Conservation (phyloP, 1,284 basidiomycete genomes). For the Schizophyllum amplum region DNA sequence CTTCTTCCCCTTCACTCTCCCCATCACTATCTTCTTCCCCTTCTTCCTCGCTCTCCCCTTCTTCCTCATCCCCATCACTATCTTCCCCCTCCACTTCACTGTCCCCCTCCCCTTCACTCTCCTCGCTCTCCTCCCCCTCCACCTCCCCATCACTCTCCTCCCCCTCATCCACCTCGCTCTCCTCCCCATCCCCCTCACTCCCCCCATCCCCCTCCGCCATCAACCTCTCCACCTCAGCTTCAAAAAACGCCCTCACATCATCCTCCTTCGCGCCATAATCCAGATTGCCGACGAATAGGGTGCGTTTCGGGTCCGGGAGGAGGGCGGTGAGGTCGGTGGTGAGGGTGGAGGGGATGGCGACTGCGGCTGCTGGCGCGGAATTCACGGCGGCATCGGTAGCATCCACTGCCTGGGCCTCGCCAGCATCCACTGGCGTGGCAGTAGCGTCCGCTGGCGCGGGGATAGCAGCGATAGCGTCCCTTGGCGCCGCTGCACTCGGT, state of each 20-base stretch:
- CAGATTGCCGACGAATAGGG: slow-evolving; percentile 87
- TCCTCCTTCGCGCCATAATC: slow-evolving; percentile 92
- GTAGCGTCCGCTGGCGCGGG: slow-evolving; percentile 16
- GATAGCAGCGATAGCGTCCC: neutral
- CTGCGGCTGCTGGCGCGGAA: too few species aligned
- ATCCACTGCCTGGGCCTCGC: neutral
- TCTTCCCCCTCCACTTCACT: slow-evolving; percentile 8
- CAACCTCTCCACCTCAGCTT: slow-evolving; percentile 47
- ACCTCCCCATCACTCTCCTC: slow-evolving; percentile 7
- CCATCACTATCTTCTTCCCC: slow-evolving; percentile 2
- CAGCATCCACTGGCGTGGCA: neutral
- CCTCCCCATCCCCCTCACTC: slow-evolving; percentile 4
- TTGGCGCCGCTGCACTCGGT: slow-evolving; percentile 25
- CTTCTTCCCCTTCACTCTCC: neutral
- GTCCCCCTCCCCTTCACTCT: slow-evolving; percentile 15
- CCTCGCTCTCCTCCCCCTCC: slow-evolving; percentile 16
- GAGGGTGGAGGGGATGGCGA: too few species aligned
- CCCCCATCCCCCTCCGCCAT: slow-evolving; percentile 21
- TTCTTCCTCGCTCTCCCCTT: slow-evolving; percentile 5
- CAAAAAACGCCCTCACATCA: slow-evolving; percentile 83
- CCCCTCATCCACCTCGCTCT: slow-evolving; percentile 19
- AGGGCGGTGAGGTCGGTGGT: neutral
- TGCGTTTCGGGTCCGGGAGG: slow-evolving; percentile 62
- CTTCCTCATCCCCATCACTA: neutral
- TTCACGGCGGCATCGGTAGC: neutral